phyloP scores from a whole-genome alignment of 352 stramenopile genomes.

The Thalassiosira exigua region DNA sequence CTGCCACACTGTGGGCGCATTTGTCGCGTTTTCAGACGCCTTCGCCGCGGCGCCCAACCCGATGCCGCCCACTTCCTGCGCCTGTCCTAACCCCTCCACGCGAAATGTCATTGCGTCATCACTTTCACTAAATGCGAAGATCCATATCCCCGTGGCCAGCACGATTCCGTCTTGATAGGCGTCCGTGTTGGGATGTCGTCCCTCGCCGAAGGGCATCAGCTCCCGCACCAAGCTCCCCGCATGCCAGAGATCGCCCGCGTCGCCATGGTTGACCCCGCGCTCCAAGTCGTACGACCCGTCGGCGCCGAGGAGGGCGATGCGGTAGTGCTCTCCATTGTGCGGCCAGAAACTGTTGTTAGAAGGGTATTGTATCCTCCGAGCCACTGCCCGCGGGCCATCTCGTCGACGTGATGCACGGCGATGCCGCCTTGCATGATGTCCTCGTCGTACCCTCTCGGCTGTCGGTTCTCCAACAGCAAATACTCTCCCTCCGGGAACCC shows the following conservation, averaged over 20 bases:
- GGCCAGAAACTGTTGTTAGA: constrained; percentile 53
- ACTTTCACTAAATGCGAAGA: constrained; percentile 36
- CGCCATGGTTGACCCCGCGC: constrained; percentile 64
- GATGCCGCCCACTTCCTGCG: background rate
- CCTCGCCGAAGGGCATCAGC: constrained; percentile 1
- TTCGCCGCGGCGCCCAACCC: too few relatives aligned
- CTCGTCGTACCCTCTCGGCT: constrained; percentile 61
- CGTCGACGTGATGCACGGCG: constrained; percentile 79
- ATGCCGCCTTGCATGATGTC: constrained; percentile 59
- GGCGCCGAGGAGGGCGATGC: constrained; percentile 65
- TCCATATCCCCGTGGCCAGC: constrained; percentile 37
- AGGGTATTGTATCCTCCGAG: constrained; percentile 49
- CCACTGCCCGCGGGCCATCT: constrained; percentile 42
- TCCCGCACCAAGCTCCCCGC: background rate
- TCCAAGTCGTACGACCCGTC: constrained; percentile 83
- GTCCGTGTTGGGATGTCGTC: constrained; percentile 60
- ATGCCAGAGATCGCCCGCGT: constrained; percentile 25
- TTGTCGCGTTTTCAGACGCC: too few relatives aligned
- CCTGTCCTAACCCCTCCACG: constrained; percentile 16
- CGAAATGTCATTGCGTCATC: constrained; percentile 44
- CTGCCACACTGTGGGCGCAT: too few relatives aligned
- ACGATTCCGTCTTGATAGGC: constrained; percentile 39
- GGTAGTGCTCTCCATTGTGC: constrained; percentile 76
- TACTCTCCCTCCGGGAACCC: constrained; percentile 73
- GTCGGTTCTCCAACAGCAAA: constrained; percentile 81